These are phyloP conservation scores for Hemisphaericaspora xylofermentans DNA, from an alignment of 1,139 yeast species.

Conservation along the genomic window DNA sequence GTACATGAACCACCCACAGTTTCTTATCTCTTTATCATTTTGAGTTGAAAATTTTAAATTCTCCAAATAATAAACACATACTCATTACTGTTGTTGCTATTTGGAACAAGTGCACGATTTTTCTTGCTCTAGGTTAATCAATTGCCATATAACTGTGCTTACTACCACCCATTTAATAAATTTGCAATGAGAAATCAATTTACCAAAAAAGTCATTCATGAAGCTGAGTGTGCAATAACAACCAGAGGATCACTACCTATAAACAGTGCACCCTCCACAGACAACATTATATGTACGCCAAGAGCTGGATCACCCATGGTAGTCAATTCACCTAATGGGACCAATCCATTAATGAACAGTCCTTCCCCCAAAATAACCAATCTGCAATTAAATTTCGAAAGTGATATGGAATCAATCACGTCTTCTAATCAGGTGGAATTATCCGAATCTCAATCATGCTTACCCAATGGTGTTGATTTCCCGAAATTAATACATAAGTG, in stretches of 20 bases:
- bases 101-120: no score
- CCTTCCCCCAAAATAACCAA: constrained; percentile 2
- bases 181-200: background rate
- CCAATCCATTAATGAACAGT: constrained; percentile 4
- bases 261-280: constrained; percentile 22
- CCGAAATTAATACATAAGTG: constrained; percentile 62
- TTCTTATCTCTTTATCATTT: no score
- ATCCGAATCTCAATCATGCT: constrained; percentile 3
- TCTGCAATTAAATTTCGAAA: constrained; percentile 5
- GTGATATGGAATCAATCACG: constrained; percentile 9
- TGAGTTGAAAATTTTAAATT: no score
- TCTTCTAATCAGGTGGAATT: constrained; percentile 14
- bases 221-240: constrained; percentile 32
- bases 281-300: constrained; percentile 12
- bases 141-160: background rate
- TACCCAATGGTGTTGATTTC: constrained; percentile 2
- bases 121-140: background rate
- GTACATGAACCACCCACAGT: no score
- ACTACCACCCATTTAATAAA: no score
- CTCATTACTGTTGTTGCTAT: no score
- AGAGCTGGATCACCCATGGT: constrained; percentile 21
- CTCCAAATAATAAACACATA: no score
- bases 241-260: constrained; percentile 30
- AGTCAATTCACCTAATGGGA: constrained; percentile 21
- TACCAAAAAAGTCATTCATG: constrained; percentile 20